Evolutionary conservation across 257 asterid species (phyloP).

Genomic region (Capsicum baccatum): DNA sequence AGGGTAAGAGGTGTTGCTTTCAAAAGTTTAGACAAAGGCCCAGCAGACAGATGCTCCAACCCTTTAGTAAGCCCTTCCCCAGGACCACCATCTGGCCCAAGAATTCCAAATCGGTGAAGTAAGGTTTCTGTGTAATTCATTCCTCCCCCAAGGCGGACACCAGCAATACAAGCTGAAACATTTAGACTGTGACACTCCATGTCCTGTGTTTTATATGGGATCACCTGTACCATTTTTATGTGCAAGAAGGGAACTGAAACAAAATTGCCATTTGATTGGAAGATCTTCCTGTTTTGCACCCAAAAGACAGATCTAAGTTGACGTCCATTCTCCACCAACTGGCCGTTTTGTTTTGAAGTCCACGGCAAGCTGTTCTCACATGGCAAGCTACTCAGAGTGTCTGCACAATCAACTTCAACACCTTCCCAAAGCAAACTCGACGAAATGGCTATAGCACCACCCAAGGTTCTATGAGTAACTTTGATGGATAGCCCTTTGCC

Average conservation of each 20-base stretch:
- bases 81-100: constrained; percentile 97
- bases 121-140: constrained; percentile 88
- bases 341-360: constrained; percentile 37
- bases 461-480: constrained; percentile 84
- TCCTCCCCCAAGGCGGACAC: constrained; percentile 98
- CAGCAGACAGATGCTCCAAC: constrained; percentile 75
- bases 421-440: constrained; percentile 85
- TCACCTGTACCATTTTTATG: constrained; percentile 69
- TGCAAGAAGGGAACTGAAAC: constrained; percentile 69
- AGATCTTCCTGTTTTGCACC: constrained; percentile 70
- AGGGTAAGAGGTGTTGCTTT: constrained; percentile 61
- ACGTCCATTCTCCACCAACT: constrained; percentile 46
- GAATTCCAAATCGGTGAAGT: constrained; percentile 95
- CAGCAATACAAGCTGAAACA: constrained; percentile 82
- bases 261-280: constrained; percentile 44
- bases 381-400: constrained; percentile 49
- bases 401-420: constrained; percentile 81
- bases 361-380: constrained; percentile 45
- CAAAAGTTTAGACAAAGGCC: constrained; percentile 88
- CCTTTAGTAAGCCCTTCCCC: constrained; percentile 92
- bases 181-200: constrained; percentile 80
- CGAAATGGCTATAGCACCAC: constrained; percentile 93
- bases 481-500: constrained; percentile 74
- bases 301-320: constrained; percentile 85
- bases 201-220: constrained; percentile 83